These are phyloP conservation scores for Penicillium silybi DNA, from an alignment of 495 filamentous ascomycete species.

Conservation along the genomic window DNA sequence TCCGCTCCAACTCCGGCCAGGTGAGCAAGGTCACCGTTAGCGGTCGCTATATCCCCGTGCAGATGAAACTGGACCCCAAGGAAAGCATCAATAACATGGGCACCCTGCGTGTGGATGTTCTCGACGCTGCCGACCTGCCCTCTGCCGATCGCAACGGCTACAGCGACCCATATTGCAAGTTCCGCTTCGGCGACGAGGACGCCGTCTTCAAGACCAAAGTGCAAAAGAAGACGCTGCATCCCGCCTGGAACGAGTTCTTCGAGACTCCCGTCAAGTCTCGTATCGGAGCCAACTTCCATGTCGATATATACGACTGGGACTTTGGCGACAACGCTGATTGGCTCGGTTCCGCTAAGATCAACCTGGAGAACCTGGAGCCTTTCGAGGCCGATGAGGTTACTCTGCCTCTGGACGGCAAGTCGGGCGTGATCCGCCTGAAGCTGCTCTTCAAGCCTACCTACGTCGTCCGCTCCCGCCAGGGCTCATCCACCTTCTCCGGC, in stretches of 20 bases:
- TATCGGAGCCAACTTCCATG: constrained; percentile 79
- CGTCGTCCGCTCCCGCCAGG: constrained; percentile 80
- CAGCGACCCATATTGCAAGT: constrained; percentile 96
- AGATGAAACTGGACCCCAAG: constrained; percentile 88
- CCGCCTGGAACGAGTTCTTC: constrained; percentile 94
- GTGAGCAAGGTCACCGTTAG: constrained; percentile 81
- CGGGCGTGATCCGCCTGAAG: constrained; percentile 73
- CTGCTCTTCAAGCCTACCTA: constrained; percentile 94
- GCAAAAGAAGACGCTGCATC: constrained; percentile 94
- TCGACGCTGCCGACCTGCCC: constrained; percentile 83
- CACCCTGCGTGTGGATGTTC: constrained; percentile 81
- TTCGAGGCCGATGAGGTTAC: constrained; percentile 70
- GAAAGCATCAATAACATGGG: constrained; percentile 99
- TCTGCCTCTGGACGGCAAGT: constrained; percentile 84
- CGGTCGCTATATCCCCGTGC: constrained; percentile 87
- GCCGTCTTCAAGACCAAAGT: constrained; percentile 88
- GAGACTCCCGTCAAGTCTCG: constrained; percentile 76
- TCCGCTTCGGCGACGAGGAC: constrained; percentile 78
- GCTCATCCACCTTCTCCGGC: constrained; percentile 88
- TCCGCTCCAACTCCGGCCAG: constrained; percentile 72
- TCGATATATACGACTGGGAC: constrained; percentile 91
- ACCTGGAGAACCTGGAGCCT: constrained; percentile 78
- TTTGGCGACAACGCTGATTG: constrained; percentile 89
- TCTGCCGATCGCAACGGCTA: constrained; percentile 92
- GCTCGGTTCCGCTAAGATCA: constrained; percentile 71